These are phyloP conservation scores for Nicotiana knightiana DNA, from an alignment of 257 asterid species.

Conservation along the genomic window DNA sequence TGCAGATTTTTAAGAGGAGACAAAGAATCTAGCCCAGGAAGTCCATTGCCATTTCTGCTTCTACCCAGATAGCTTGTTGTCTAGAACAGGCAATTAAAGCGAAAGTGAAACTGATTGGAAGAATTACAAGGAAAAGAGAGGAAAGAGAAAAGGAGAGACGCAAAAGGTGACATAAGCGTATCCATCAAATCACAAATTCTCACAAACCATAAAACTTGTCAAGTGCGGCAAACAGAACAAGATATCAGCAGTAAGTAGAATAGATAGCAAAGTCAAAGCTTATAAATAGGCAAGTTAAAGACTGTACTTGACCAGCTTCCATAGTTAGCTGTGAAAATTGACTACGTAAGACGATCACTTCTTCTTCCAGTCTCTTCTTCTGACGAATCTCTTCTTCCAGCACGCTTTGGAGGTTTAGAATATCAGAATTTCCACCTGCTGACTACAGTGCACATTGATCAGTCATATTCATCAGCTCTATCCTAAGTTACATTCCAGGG, in stretches of 20 bases:
- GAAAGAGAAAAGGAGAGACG: neutral
- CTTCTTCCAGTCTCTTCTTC: slow-evolving; percentile 91
- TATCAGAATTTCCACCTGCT: slow-evolving; percentile 58
- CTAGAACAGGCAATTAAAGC: slow-evolving; percentile 32
- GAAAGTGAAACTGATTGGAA: neutral
- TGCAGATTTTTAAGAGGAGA: slow-evolving; percentile 56
- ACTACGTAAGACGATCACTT: slow-evolving; percentile 66
- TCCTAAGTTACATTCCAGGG: slow-evolving; percentile 17
- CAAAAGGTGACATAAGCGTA: neutral
- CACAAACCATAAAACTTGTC: neutral
- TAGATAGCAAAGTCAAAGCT: neutral
- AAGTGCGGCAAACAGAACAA: neutral
- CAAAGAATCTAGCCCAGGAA: slow-evolving; percentile 47
- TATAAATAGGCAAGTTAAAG: neutral
- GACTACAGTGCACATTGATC: slow-evolving; percentile 39
- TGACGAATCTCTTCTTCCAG: slow-evolving; percentile 77
- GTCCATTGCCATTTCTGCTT: slow-evolving; percentile 51
- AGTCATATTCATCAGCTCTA: slow-evolving; percentile 25
- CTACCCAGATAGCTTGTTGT: slow-evolving; percentile 53
- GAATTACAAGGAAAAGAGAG: neutral
- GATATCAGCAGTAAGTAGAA: neutral
- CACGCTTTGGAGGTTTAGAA: slow-evolving; percentile 52
- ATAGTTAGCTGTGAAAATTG: slow-evolving; percentile 61
- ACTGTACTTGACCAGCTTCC: slow-evolving; percentile 68
- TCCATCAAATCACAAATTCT: neutral